Percentiles rank a stretch among this genome's conserved stretches.
Evolutionary conservation across 495 filamentous ascomycete genomes (phyloP).

Genomic region (Talaromyces liani): DNA sequence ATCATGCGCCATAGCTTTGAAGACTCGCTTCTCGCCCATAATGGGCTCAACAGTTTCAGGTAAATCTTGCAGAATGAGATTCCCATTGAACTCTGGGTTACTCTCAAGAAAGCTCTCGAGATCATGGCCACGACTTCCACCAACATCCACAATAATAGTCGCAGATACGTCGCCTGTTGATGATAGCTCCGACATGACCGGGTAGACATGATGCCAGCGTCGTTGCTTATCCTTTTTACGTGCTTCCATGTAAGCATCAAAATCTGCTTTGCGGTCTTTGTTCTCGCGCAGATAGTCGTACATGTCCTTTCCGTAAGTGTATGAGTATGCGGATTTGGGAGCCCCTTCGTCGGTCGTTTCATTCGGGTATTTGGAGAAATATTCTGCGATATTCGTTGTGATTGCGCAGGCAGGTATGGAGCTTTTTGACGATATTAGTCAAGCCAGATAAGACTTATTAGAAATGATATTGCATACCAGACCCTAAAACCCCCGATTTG

Average conservation of each 20-base stretch:
- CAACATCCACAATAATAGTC: neutral
- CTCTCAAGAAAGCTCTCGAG: neutral
- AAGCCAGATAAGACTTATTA: too few relatives aligned
- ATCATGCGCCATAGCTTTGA: conserved; percentile 39
- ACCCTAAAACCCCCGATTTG: neutral
- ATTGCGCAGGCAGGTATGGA: conserved; percentile 8
- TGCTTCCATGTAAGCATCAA: neutral
- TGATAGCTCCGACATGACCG: conserved; percentile 1
- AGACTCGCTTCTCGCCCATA: conserved; percentile 25
- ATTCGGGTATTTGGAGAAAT: conserved; percentile 10
- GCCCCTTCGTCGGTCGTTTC: neutral
- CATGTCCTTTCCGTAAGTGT: neutral
- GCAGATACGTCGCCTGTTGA: neutral
- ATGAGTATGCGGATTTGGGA: neutral
- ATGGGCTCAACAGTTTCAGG: conserved; percentile 28
- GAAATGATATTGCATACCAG: neutral
- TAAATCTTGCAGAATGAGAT: conserved; percentile 44
- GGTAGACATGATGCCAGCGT: neutral
- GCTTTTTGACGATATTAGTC: too few relatives aligned
- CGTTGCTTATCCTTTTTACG: neutral
- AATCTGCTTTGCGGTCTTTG: neutral
- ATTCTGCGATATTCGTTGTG: conserved; percentile 9
- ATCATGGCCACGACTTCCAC: neutral
- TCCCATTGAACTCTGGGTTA: neutral
- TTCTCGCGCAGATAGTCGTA: neutral